Evolutionary conservation across 2,329 filamentous ascomycete genomes (phyloP), one percentile per base, ranked within the genome.

Genomic region (Dactylellina cionopaga): DNA sequence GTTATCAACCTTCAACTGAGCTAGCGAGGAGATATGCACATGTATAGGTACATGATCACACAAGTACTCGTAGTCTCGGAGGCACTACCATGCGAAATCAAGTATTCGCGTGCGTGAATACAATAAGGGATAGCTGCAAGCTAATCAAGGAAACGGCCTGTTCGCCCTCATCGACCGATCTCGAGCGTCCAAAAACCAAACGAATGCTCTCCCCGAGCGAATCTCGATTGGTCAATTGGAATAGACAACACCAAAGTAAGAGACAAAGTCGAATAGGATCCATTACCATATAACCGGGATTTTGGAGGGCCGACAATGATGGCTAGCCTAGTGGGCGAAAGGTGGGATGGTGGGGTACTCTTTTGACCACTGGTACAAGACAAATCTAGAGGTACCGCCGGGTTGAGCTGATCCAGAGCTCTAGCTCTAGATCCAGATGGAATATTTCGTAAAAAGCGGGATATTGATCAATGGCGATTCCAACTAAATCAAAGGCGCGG

Each of bases 171-270:
- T 47, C 24, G 44, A 47, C 11, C 44, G 1, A 25, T 29, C 44
- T 13, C n/a, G n/a, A n/a, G n/a, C n/a, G n/a, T n/a, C n/a, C n/a
- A n/a, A n/a, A n/a, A n/a, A n/a, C n/a, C n/a, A n/a, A n/a, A n/a
- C n/a, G n/a, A n/a, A n/a, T n/a, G n/a, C n/a, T 25, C 17, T 25
- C 10, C 13, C 35, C 51, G 41, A n/a, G n/a, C n/a, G n/a, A n/a
- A n/a, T n/a, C n/a, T n/a, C n/a, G 41, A 60, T 62, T 70, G 56
- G 56, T 29, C 65, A 60, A 62, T 70, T 43, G 22, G 25, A 29
- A n/a, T 1, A 10, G 25, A 24, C 22, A 3, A 15, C 7, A 10
- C 9, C 15, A 43, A 56, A 39, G 25, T 25, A 13, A 27, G 25
- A 25, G n/a, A 5, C n/a, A 35, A 29, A 65, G 39, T 51, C 58